Conservation (phyloP, 108 stramenopile species). For the Nitzschia palea region DNA sequence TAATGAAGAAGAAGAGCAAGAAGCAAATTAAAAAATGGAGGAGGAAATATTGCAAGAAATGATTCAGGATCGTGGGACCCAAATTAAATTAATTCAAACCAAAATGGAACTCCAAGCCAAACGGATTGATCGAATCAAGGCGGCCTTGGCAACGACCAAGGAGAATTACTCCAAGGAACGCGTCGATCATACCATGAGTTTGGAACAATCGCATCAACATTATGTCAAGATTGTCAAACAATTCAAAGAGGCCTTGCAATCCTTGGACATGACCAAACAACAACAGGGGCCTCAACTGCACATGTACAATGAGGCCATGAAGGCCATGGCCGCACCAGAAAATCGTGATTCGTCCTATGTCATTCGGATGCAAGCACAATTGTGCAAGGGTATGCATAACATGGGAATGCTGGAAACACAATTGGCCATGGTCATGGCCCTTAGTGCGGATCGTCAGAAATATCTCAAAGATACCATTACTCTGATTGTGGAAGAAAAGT, state of each 20-base stretch:
- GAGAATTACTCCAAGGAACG: constrained; percentile 7
- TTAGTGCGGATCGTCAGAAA: constrained; percentile 43
- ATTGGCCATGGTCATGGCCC: constrained; percentile 52
- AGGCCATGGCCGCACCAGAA: constrained; percentile 18
- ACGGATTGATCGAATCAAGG: constrained; percentile 20
- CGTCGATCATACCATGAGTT: constrained; percentile 22
- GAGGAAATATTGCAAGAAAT: constrained; percentile 51
- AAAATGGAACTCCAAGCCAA: constrained; percentile 30
- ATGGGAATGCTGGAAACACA: constrained; percentile 83
- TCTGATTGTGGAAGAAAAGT: constrained; percentile 57
- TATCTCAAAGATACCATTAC: constrained; percentile 53
- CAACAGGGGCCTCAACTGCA: constrained; percentile 28
- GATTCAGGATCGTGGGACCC: constrained; percentile 54
- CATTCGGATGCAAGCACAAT: constrained; percentile 76
- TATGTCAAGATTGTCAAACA: constrained; percentile 3
- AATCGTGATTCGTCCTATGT: constrained; percentile 58
- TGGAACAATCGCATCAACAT: constrained; percentile 11
- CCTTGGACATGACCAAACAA: constrained; percentile 31
- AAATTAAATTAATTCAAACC: constrained; percentile 36
- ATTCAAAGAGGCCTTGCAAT: constrained; percentile 22
- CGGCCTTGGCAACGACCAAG: constrained; percentile 10
- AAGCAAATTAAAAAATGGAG: constrained; percentile 32
- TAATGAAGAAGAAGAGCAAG: too few relatives aligned
- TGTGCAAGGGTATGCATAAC: constrained; percentile 82
- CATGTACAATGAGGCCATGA: constrained; percentile 38